These are phyloP conservation scores for Aureobasidium mangrovei DNA, from an alignment of 2,329 filamentous ascomycete species.

Conservation along the genomic window DNA sequence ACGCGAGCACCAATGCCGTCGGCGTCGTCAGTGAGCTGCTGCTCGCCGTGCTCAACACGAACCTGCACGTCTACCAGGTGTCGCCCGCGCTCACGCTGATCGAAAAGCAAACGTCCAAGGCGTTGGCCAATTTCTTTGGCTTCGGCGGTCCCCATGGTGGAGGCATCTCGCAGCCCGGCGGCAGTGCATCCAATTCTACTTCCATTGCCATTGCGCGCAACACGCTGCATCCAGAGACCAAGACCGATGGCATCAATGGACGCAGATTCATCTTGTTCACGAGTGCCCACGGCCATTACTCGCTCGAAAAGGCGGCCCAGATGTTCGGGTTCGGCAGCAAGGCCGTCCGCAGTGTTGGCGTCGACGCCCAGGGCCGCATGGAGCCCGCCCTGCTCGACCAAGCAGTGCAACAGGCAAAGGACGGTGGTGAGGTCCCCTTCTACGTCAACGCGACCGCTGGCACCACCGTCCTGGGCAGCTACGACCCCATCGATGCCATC, in stretches of 20 bases:
- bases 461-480: slow-evolving; percentile 86
- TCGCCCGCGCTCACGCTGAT: slow-evolving; percentile 81
- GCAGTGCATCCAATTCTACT: slow-evolving; percentile 74
- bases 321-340: slow-evolving; percentile 73
- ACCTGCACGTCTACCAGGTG: slow-evolving; percentile 88
- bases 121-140: slow-evolving; percentile 68
- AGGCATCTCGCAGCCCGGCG: slow-evolving; percentile 70
- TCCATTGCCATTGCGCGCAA: slow-evolving; percentile 84
- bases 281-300: slow-evolving; percentile 85
- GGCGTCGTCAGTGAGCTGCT: slow-evolving; percentile 80
- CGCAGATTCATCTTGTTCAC: slow-evolving; percentile 76
- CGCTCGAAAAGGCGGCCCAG: slow-evolving; percentile 87
- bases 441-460: slow-evolving; percentile 95
- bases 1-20: slow-evolving; percentile 79
- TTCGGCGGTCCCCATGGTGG: slow-evolving; percentile 59
- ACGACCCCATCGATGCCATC: slow-evolving; percentile 68
- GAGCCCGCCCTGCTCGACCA: slow-evolving; percentile 54
- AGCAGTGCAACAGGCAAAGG: slow-evolving; percentile 52
- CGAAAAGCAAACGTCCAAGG: slow-evolving; percentile 70
- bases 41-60: slow-evolving; percentile 81
- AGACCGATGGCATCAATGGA: slow-evolving; percentile 58
- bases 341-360: slow-evolving; percentile 63
- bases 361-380: slow-evolving; percentile 68
- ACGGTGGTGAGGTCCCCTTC: slow-evolving; percentile 68
- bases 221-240: slow-evolving; percentile 70